phyloP scores from a whole-genome alignment of 176 grass and related monocot species.

The Elaeis guineensis region DNA sequence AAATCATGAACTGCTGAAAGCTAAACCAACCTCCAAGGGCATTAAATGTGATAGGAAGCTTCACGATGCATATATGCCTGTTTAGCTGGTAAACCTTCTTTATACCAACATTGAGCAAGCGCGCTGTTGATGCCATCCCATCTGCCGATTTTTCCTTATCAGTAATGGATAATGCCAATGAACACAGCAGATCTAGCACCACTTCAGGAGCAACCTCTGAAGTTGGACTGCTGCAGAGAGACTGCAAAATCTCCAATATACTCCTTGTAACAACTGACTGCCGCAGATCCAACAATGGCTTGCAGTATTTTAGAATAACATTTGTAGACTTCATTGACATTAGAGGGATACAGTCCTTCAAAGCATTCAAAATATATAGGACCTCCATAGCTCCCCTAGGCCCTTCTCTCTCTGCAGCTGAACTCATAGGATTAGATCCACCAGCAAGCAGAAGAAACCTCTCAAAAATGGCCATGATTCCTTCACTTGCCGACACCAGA shows the following conservation, averaged over 20 bases:
- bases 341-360: conserved; percentile 65
- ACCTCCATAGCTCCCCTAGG: conserved; percentile 72
- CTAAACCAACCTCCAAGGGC: conserved; percentile 69
- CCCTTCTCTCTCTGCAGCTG: conserved; percentile 34
- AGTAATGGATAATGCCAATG: conserved; percentile 49
- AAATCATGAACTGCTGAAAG: conserved; percentile 16
- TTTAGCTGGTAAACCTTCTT: conserved; percentile 63
- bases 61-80: conserved; percentile 52
- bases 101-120: conserved; percentile 51
- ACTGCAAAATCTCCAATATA: conserved; percentile 74
- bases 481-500: conserved; percentile 56
- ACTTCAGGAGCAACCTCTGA: conserved; percentile 49
- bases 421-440: conserved; percentile 43
- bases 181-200: conserved; percentile 73
- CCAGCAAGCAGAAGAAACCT: conserved; percentile 85
- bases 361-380: conserved; percentile 56
- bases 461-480: conserved; percentile 51
- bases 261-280: conserved; percentile 57
- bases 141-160: conserved; percentile 67
- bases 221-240: conserved; percentile 46
- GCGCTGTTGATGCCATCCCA: conserved; percentile 66
- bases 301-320: conserved; percentile 66
- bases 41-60: conserved; percentile 65
- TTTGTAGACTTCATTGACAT: conserved; percentile 70
- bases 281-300: conserved; percentile 47